Evolutionary conservation across 305 asterid species (phyloP).

Genomic region (Rubia tinctorum): DNA sequence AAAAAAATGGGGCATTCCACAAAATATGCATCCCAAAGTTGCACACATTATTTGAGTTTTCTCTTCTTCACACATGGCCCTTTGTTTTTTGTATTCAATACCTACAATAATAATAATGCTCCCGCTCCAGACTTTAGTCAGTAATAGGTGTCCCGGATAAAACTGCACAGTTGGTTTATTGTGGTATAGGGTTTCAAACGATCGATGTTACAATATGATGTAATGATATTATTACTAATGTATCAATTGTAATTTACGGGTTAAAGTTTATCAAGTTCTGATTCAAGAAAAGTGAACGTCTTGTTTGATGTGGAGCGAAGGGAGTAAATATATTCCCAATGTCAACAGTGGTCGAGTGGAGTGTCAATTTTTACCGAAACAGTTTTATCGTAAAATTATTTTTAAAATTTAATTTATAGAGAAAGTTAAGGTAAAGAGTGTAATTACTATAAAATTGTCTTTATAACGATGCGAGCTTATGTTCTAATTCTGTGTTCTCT

Average conservation of each 20-base stretch:
- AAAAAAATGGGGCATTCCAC: slow-evolving; percentile 1
- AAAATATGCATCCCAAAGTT: not conserved
- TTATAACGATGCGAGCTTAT: not conserved
- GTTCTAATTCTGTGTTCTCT: not conserved
- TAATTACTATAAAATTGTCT: not conserved
- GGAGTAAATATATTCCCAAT: no score
- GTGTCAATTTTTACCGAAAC: not conserved
- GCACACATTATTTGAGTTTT: slow-evolving; percentile 17
- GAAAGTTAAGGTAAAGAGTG: not conserved
- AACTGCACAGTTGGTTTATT: no score
- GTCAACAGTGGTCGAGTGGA: not conserved
- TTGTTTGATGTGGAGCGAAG: no score
- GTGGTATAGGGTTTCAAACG: no score
- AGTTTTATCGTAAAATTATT: not conserved
- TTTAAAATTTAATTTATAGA: not conserved
- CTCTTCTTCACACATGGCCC: slow-evolving; percentile 2
- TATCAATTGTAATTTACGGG: no score
- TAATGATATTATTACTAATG: no score
- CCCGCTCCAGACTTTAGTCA: slow-evolving; percentile 6
- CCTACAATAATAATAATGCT: not conserved
- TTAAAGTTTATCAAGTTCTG: no score
- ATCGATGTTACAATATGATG: no score
- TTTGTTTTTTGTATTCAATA: slow-evolving; percentile 2
- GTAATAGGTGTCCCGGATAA: not conserved
- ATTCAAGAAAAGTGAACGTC: no score